phyloP scores from a whole-genome alignment of 148 eudicot species.

The Arctostaphylos glauca region DNA sequence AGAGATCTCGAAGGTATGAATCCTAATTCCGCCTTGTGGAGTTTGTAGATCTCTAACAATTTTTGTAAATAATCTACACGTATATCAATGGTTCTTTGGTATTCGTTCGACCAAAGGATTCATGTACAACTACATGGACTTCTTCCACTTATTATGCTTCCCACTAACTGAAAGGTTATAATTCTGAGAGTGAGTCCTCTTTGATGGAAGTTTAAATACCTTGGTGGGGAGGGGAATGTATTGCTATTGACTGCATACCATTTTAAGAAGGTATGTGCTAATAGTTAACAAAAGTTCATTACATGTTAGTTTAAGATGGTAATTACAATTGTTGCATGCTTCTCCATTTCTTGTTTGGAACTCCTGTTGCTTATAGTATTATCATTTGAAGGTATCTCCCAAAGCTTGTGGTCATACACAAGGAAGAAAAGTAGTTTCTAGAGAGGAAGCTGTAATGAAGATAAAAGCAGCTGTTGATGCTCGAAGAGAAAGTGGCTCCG shows the following conservation, averaged over 20 bases:
- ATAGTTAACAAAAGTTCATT: not conserved
- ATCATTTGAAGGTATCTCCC: slow-evolving; percentile 70
- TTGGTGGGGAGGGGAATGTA: not conserved
- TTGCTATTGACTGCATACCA: not conserved
- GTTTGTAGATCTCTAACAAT: too few relatives aligned
- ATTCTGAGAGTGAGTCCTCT: not conserved
- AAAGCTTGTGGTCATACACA: slow-evolving; percentile 98
- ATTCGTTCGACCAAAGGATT: not conserved
- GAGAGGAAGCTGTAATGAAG: slow-evolving; percentile 90
- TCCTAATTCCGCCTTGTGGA: too few relatives aligned
- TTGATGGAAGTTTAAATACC: not conserved
- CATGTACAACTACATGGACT: not conserved
- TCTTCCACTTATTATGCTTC: not conserved
- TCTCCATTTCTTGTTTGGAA: not conserved
- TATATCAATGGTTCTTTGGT: too few relatives aligned
- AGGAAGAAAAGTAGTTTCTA: slow-evolving; percentile 86
- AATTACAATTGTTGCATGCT: not conserved
- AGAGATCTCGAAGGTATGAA: too few relatives aligned
- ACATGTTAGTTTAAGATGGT: not conserved
- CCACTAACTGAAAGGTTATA: not conserved
- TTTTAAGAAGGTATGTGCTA: not conserved
- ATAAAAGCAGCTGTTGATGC: slow-evolving; percentile 97
- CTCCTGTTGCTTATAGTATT: slow-evolving; percentile 24
- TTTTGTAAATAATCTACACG: too few relatives aligned
- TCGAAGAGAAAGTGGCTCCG: slow-evolving; percentile 78